Evolutionary conservation across 2,329 filamentous ascomycete species (phyloP).

Genomic region (Arthrobotrys iridis): DNA sequence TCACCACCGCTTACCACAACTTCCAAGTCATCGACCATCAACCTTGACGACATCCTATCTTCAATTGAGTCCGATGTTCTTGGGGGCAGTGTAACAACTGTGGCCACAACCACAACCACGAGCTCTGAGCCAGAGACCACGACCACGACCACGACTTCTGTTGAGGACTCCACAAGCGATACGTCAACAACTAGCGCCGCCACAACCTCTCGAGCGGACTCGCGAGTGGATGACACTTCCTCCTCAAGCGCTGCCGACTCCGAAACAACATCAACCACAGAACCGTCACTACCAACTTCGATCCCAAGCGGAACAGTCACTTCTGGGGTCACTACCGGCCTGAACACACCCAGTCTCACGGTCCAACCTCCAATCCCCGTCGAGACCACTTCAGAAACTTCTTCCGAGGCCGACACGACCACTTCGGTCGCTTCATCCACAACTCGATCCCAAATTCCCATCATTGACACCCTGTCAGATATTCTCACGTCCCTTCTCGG

Average conservation of each 20-base stretch:
- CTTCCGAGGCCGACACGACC: background rate
- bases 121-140: constrained; percentile 36
- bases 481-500: constrained; percentile 58
- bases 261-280: background rate
- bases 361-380: constrained; percentile 38
- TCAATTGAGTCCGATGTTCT: constrained; percentile 37
- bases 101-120: constrained; percentile 44
- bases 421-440: constrained; percentile 17
- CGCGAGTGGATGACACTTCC: constrained; percentile 1
- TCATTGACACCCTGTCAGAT: constrained; percentile 44
- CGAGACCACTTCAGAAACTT: constrained; percentile 15
- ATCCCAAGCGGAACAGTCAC: constrained; percentile 32
- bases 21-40: constrained; percentile 8
- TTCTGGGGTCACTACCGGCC: constrained; percentile 37
- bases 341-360: constrained; percentile 43
- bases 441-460: constrained; percentile 58
- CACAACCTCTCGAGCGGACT: constrained; percentile 29
- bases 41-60: constrained; percentile 39
- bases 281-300: constrained; percentile 4
- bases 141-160: background rate
- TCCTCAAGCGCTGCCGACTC: constrained; percentile 5
- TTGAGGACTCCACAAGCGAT: constrained; percentile 32
- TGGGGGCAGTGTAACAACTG: background rate
- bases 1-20: constrained; percentile 15
- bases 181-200: background rate